Evolutionary conservation across 148 eudicot genomes (phyloP).

Genomic region (Salicornia ramosissima): DNA sequence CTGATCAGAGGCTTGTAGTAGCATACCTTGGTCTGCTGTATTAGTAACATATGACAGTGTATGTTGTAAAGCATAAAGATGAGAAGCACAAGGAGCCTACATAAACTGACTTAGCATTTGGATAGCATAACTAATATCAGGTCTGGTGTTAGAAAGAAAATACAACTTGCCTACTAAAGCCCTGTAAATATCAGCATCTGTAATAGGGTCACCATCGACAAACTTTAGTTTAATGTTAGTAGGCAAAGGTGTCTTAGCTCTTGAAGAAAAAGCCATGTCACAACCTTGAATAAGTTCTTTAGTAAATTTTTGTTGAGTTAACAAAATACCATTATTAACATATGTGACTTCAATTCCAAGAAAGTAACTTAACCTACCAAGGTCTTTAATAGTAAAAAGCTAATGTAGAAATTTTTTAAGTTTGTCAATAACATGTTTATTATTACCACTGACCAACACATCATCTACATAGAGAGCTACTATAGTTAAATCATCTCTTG

Average conservation of each 20-base stretch:
- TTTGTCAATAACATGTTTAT: not conserved
- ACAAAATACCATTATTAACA: not conserved
- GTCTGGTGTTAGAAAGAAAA: slow-evolving; percentile 3
- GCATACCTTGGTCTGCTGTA: not conserved
- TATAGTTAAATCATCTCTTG: not conserved
- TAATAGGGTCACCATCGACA: not conserved
- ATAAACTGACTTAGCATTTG: slow-evolving; percentile 6
- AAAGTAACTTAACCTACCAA: not conserved
- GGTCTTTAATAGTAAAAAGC: slow-evolving; percentile 1
- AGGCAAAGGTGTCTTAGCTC: not conserved
- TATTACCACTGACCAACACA: not conserved
- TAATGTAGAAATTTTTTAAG: not conserved
- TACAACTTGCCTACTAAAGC: not conserved
- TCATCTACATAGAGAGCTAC: slow-evolving; percentile 9
- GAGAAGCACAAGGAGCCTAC: not conserved
- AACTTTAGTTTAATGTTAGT: not conserved
- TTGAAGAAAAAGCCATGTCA: too few species aligned
- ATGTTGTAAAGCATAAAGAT: not conserved
- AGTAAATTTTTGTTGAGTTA: not conserved
- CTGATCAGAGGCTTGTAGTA: not conserved
- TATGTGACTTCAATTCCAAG: not conserved
- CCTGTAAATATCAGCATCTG: not conserved
- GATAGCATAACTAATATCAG: not conserved
- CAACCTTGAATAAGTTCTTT: not conserved
- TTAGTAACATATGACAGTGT: not conserved